A percentile compares a stretch with the other conserved stretches of the same genome.
Evolutionary conservation across 495 filamentous ascomycete genomes (phyloP).

Genomic region (Cryomyces minteri): DNA sequence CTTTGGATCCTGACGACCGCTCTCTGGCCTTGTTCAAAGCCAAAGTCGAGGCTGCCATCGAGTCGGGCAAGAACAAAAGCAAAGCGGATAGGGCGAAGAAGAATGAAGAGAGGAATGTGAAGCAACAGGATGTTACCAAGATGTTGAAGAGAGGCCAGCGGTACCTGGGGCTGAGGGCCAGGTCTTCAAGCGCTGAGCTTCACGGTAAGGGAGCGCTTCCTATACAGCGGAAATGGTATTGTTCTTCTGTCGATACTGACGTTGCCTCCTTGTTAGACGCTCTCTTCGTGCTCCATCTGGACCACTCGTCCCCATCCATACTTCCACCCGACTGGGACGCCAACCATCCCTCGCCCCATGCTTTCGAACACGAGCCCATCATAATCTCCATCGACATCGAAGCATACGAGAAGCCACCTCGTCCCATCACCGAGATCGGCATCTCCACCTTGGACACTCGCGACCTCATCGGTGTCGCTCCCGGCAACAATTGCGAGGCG

Average conservation of each 20-base stretch:
- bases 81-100: slow-evolving; percentile 28
- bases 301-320: slow-evolving; percentile 2
- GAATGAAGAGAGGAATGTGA: slow-evolving; percentile 20
- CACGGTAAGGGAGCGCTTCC: background rate
- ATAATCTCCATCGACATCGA: slow-evolving; percentile 75
- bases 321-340: background rate
- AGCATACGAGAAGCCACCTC: slow-evolving; percentile 45
- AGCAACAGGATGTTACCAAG: slow-evolving; percentile 27
- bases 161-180: slow-evolving; percentile 44
- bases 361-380: slow-evolving; percentile 32
- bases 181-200: no score
- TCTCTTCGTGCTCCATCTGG: background rate
- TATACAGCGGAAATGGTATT: background rate
- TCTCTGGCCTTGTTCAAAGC: slow-evolving; percentile 27
- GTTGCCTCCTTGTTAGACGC: background rate
- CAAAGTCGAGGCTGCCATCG: slow-evolving; percentile 25
- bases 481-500: slow-evolving; percentile 36
- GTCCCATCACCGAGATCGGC: slow-evolving; percentile 66
- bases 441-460: slow-evolving; percentile 64
- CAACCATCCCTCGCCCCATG: slow-evolving; percentile 14
- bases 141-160: slow-evolving; percentile 42
- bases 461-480: slow-evolving; percentile 31
- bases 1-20: slow-evolving; percentile 9
- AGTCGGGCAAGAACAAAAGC: slow-evolving; percentile 26
- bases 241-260: background rate